A percentile compares a stretch with the other conserved stretches of the same genome.
phyloP scores from a whole-genome alignment of 257 asterid species.

The Solanum chilense region DNA sequence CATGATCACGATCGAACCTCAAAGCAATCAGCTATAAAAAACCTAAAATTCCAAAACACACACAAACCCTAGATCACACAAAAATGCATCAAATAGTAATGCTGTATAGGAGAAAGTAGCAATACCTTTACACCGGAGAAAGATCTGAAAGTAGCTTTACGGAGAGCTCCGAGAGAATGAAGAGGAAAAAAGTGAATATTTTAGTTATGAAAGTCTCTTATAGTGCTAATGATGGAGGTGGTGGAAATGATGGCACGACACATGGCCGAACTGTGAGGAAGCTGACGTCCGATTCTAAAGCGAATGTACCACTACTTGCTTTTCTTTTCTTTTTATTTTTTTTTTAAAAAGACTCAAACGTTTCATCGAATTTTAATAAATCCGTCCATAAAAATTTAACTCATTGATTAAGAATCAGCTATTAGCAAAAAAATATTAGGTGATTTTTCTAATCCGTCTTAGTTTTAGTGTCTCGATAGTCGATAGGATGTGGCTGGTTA shows the following conservation, averaged over 20 bases:
- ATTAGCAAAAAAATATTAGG: background rate
- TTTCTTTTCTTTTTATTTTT: background rate
- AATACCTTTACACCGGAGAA: background rate
- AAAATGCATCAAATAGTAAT: background rate
- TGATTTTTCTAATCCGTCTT: no score
- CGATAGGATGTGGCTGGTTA: background rate
- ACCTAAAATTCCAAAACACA: background rate
- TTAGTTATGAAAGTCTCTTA: background rate
- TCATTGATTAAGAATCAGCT: background rate
- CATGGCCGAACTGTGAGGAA: background rate
- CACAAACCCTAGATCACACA: background rate
- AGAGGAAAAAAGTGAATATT: background rate
- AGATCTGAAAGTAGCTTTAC: background rate
- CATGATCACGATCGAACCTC: constrained; percentile 15
- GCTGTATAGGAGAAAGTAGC: background rate
- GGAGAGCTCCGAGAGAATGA: background rate
- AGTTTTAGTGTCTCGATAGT: no score
- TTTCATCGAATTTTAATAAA: no score
- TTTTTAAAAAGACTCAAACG: background rate
- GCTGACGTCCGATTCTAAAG: constrained; percentile 4
- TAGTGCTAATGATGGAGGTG: background rate
- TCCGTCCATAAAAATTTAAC: accelerated
- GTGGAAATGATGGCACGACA: background rate
- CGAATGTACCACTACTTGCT: background rate
- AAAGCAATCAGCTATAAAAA: background rate